Evolutionary conservation across 805 yeast genomes (phyloP).

Genomic region (Pichia insulana): DNA sequence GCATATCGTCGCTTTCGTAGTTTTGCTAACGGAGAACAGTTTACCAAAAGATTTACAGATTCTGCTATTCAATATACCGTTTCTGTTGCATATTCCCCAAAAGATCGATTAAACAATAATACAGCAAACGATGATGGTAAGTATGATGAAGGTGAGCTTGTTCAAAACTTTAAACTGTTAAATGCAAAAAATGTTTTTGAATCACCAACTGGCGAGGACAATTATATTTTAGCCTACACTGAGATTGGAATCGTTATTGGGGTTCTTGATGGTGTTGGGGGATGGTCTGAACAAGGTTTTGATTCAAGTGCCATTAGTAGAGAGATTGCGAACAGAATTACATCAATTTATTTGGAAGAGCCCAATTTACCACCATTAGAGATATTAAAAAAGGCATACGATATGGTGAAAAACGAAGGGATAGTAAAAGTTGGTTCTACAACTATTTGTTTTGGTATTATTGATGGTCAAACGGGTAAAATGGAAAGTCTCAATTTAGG

Average conservation of each 20-base stretch:
- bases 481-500: constrained; percentile 76
- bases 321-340: constrained; percentile 58
- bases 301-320: constrained; percentile 84
- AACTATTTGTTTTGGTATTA: constrained; percentile 78
- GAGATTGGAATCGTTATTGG: constrained; percentile 51
- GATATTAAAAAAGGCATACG: constrained; percentile 50
- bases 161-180: constrained; percentile 20
- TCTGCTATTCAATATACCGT: constrained; percentile 37
- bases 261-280: constrained; percentile 96
- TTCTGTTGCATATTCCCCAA: constrained; percentile 69
- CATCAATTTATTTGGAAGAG: constrained; percentile 25
- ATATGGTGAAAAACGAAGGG: constrained; percentile 41
- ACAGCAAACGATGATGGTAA: constrained; percentile 20
- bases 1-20: constrained; percentile 19
- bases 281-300: constrained; percentile 88
- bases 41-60: constrained; percentile 19
- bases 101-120: constrained; percentile 46
- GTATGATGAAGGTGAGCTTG: constrained; percentile 20
- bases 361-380: constrained; percentile 32
- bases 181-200: constrained; percentile 18
- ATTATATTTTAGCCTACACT: constrained; percentile 44
- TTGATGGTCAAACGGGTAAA: constrained; percentile 42
- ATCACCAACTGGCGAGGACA: constrained; percentile 76
- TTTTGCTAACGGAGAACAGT: constrained; percentile 23
- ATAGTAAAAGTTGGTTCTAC: constrained; percentile 86